Percentiles rank a stretch among this genome's conserved stretches.
These are phyloP conservation scores for Aspergillus tubingensis DNA, from an alignment of 2,329 filamentous ascomycete species.

Conservation along the genomic window DNA sequence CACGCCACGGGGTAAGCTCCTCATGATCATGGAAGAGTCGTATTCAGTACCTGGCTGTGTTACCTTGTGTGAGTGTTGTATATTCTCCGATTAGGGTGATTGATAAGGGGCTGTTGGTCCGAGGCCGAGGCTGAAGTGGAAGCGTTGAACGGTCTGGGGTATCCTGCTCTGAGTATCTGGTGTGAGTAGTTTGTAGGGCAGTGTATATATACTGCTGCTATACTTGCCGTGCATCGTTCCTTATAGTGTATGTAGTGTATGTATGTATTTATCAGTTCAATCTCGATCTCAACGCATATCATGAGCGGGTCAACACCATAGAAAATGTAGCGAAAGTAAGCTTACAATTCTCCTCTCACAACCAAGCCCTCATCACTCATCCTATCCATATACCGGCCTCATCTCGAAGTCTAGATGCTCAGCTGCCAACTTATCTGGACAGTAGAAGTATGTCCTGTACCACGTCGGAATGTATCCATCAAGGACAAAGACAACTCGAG, in stretches of 20 bases:
- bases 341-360: neutral
- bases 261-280: no score
- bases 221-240: no score
- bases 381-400: neutral
- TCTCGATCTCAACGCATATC: no score
- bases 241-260: no score
- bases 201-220: no score
- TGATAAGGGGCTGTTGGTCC: neutral
- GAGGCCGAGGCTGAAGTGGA: no score
- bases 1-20: neutral
- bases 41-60: slow-evolving; percentile 2
- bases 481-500: neutral
- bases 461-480: neutral
- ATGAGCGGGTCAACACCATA: no score
- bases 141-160: no score
- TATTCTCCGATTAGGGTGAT: neutral
- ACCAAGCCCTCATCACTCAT: neutral
- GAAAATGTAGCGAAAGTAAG: neutral
- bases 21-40: neutral
- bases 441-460: neutral
- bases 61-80: neutral
- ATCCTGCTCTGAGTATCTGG: neutral
- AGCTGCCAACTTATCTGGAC: neutral
- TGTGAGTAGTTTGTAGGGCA: neutral
- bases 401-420: neutral